Percentiles rank a stretch among this genome's conserved stretches.
Evolutionary conservation across 768 basidiomycete species (phyloP).

Genomic region (Lentinula lateritia): DNA sequence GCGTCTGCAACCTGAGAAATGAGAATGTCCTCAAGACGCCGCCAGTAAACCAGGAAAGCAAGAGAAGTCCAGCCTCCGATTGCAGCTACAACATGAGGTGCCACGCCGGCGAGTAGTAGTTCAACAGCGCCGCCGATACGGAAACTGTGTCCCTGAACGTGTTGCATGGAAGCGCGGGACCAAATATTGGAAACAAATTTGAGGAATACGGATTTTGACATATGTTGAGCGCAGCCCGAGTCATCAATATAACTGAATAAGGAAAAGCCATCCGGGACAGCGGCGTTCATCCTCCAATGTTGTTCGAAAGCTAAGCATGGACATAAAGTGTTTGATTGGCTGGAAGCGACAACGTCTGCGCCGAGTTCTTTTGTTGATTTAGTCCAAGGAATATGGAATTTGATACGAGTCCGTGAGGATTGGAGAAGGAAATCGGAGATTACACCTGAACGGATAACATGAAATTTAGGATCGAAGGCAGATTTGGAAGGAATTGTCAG

Average conservation of each 20-base stretch:
- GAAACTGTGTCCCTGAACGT: constrained; percentile 19
- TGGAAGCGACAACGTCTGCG: constrained; percentile 21
- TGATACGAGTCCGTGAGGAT: neutral
- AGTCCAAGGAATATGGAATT: constrained; percentile 28
- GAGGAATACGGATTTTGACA: constrained; percentile 11
- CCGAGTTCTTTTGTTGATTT: constrained; percentile 21
- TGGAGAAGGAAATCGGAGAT: neutral
- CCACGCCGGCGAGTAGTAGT: constrained; percentile 19
- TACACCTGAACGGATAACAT: constrained; percentile 8
- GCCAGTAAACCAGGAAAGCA: constrained; percentile 25
- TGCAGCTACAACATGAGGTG: constrained; percentile 25
- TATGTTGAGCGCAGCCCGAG: constrained; percentile 1
- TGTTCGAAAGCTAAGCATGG: constrained; percentile 16
- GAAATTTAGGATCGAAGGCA: constrained; percentile 11
- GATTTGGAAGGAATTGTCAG: constrained; percentile 13
- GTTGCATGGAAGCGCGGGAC: constrained; percentile 2
- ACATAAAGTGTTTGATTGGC: constrained; percentile 5
- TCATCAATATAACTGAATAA: constrained; percentile 4
- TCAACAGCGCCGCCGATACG: constrained; percentile 22
- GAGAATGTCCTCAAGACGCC: constrained; percentile 16
- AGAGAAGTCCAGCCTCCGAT: constrained; percentile 28
- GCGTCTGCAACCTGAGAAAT: neutral
- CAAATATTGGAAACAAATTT: constrained; percentile 11
- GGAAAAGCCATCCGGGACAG: constrained; percentile 17
- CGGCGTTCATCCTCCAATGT: constrained; percentile 15